Evolutionary conservation across 371 early-diverging fungal genomes (phyloP).

Genomic region (Chytridium lagenaria): DNA sequence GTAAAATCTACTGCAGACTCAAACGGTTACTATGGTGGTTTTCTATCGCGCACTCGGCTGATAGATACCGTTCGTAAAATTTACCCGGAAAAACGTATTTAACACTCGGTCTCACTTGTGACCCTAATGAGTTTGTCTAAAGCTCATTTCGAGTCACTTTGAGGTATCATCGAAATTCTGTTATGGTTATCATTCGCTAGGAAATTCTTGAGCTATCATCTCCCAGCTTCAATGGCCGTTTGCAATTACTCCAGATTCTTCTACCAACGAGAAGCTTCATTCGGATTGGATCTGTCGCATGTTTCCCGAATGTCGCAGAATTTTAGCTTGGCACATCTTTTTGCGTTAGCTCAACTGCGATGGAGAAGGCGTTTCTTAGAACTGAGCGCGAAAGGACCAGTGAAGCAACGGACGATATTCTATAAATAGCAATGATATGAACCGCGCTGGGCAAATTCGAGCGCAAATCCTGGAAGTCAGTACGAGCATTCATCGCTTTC

Average conservation of each 20-base stretch:
- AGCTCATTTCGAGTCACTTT: slow-evolving; percentile 7
- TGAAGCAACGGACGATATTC: no score
- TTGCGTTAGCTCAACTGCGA: no score
- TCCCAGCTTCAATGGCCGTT: not conserved
- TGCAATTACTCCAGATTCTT: not conserved
- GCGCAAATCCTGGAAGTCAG: not conserved
- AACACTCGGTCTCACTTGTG: slow-evolving; percentile 14
- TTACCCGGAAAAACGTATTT: not conserved
- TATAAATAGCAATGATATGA: no score
- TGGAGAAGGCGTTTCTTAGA: no score
- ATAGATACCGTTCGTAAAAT: not conserved
- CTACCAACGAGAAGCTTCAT: not conserved
- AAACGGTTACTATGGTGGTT: not conserved
- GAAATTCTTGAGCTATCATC: not conserved
- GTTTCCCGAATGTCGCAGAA: not conserved
- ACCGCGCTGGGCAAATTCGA: slow-evolving; percentile 1
- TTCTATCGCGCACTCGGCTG: slow-evolving; percentile 6
- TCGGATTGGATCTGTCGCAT: not conserved
- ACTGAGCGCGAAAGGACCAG: no score
- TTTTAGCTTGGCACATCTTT: not conserved
- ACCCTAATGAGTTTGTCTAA: slow-evolving; percentile 15
- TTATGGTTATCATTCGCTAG: not conserved
- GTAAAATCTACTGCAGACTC: slow-evolving; percentile 1
- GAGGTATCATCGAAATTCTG: not conserved
- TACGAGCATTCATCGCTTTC: not conserved